Percentiles rank a stretch among this genome's conserved stretches.
phyloP scores from a whole-genome alignment of 2,329 filamentous ascomycete species.

The Amesomyces nigricolor region DNA sequence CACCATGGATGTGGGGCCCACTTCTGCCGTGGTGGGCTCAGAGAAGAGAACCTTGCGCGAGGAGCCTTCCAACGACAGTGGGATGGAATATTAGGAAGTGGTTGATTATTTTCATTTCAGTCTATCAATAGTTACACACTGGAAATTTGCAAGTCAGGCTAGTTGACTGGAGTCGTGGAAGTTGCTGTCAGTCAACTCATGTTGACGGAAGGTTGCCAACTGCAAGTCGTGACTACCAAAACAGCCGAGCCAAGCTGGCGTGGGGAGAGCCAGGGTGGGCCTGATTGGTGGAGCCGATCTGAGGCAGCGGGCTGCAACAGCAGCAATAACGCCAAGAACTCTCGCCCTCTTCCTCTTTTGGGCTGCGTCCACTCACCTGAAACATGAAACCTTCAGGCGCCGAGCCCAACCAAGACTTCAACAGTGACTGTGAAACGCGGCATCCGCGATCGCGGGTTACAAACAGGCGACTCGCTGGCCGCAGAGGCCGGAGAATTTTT shows the following conservation, averaged over 20 bases:
- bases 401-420: conserved; percentile 1
- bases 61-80: too few species aligned
- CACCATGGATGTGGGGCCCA: neutral
- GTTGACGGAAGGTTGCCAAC: neutral
- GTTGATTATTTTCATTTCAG: too few species aligned
- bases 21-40: neutral
- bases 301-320: neutral
- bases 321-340: conserved; percentile 2
- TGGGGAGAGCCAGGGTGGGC: too few species aligned
- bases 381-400: conserved; percentile 15
- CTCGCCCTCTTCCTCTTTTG: neutral
- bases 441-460: neutral
- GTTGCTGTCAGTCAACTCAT: neutral
- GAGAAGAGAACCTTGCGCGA: neutral
- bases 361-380: conserved; percentile 12
- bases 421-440: conserved; percentile 14
- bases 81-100: too few species aligned
- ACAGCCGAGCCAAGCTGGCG: too few species aligned
- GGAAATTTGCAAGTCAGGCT: too few species aligned
- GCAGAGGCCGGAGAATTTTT: neutral
- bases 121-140: too few species aligned
- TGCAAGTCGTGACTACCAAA: too few species aligned
- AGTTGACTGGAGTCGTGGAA: too few species aligned
- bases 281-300: conserved; percentile 1
- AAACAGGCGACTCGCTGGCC: neutral